Evolutionary conservation across 108 stramenopile genomes (phyloP).

Genomic region (Fistulifera pelliculosa): DNA sequence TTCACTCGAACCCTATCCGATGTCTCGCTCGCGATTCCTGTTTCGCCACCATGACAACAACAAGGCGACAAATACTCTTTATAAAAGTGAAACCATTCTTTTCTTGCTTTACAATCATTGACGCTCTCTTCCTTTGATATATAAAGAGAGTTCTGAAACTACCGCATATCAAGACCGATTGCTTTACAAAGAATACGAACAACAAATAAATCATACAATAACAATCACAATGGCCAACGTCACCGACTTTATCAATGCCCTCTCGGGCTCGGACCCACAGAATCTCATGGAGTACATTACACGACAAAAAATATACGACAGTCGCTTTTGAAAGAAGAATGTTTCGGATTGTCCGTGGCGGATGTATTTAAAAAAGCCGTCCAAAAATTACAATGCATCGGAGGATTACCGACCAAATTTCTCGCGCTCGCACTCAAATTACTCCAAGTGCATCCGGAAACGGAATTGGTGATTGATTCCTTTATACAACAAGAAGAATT

Average conservation of each 20-base stretch:
- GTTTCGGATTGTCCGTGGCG: conserved; percentile 85
- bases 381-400: conserved; percentile 65
- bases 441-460: conserved; percentile 92
- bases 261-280: conserved; percentile 98
- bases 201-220: no score
- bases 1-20: no score
- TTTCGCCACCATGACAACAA: no score
- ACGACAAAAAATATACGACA: conserved; percentile 91
- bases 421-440: conserved; percentile 91
- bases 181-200: no score
- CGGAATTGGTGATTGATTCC: conserved; percentile 78
- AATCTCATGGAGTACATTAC: conserved; percentile 98
- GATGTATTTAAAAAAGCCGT: conserved; percentile 91
- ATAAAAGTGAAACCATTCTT: no score
- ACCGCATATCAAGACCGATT: no score
- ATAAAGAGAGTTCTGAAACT: no score
- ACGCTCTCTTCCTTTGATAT: no score
- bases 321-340: conserved; percentile 83
- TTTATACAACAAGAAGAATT: conserved; percentile 92
- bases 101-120: no score
- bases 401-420: conserved; percentile 93
- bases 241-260: conserved; percentile 78
- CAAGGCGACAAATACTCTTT: no score
- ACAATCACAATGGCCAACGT: conserved; percentile 69
- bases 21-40: no score